Conservation (phyloP, 306 rosid species). For the Pterocarpus macrocarpus region DNA sequence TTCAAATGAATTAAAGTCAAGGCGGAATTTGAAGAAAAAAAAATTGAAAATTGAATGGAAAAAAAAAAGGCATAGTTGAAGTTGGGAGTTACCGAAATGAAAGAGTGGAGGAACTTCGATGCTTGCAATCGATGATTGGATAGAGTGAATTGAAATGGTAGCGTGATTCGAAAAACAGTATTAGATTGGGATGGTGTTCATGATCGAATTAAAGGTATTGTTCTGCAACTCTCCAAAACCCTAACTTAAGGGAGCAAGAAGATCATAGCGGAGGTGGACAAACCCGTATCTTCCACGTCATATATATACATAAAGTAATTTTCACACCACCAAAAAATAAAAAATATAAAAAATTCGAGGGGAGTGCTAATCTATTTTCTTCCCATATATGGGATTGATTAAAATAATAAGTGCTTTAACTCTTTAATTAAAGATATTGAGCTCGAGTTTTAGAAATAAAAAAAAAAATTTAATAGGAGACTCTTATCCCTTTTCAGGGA, state of each 20-base stretch:
- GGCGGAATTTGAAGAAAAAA: neutral
- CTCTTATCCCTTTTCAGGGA: too few species aligned
- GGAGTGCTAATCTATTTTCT: too few species aligned
- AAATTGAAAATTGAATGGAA: neutral
- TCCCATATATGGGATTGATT: too few species aligned
- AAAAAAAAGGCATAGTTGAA: neutral
- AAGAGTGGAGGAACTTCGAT: neutral
- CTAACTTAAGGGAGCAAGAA: neutral
- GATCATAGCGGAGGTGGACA: neutral
- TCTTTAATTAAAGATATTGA: too few species aligned
- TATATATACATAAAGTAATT: too few species aligned
- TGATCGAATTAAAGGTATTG: neutral
- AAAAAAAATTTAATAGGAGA: too few species aligned
- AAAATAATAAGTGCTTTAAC: too few species aligned
- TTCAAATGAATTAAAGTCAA: neutral
- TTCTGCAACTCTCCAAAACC: conserved; percentile 17
- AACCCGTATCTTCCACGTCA: neutral
- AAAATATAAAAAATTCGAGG: too few species aligned
- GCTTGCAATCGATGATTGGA: neutral
- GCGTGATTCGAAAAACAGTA: neutral
- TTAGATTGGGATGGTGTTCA: conserved; percentile 8
- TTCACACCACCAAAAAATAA: too few species aligned
- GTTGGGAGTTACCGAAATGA: conserved; percentile 1
- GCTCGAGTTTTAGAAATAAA: too few species aligned
- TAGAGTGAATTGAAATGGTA: neutral